Conservation (phyloP, 805 yeast genomes). For the Suhomyces pyralidae region DNA sequence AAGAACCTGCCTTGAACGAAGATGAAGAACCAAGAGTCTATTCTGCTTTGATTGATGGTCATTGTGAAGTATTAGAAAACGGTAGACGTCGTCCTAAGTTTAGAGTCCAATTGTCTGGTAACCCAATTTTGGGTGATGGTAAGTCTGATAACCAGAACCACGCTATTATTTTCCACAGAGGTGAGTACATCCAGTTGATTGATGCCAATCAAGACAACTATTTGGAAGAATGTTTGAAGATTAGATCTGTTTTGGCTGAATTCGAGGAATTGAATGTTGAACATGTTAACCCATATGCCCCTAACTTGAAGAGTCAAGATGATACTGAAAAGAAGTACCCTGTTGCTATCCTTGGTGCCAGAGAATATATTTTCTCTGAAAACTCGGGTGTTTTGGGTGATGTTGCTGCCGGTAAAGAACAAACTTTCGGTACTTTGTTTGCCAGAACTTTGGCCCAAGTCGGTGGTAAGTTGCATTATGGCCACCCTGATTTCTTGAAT, state of each 20-base stretch:
- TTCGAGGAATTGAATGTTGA: slow-evolving; percentile 75
- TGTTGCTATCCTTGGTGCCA: slow-evolving; percentile 83
- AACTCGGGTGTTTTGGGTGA: slow-evolving; percentile 84
- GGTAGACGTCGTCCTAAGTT: slow-evolving; percentile 69
- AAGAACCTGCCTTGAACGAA: slow-evolving; percentile 74
- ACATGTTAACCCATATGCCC: slow-evolving; percentile 80
- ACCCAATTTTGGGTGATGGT: slow-evolving; percentile 86
- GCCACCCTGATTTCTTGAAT: slow-evolving; percentile 84
- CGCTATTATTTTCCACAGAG: slow-evolving; percentile 74
- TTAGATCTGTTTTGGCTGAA: slow-evolving; percentile 77
- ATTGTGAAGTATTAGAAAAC: slow-evolving; percentile 60
- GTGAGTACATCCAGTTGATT: slow-evolving; percentile 79
- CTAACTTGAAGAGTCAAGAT: slow-evolving; percentile 58
- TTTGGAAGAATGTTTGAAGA: slow-evolving; percentile 79
- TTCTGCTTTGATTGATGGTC: slow-evolving; percentile 79
- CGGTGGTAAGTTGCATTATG: slow-evolving; percentile 85
- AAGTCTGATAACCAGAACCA: slow-evolving; percentile 86
- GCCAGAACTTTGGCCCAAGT: slow-evolving; percentile 81
- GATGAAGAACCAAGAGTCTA: slow-evolving; percentile 71
- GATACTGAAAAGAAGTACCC: slow-evolving; percentile 51
- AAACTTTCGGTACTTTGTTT: slow-evolving; percentile 81
- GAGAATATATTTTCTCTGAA: slow-evolving; percentile 85
- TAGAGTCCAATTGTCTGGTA: slow-evolving; percentile 76
- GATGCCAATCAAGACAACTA: slow-evolving; percentile 89
- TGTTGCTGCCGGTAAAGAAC: slow-evolving; percentile 89